Percentiles rank a stretch among this genome's conserved stretches.
These are phyloP conservation scores for Dioscorea cayenensis DNA, from an alignment of 116 monocot genomes.

Conservation along the genomic window DNA sequence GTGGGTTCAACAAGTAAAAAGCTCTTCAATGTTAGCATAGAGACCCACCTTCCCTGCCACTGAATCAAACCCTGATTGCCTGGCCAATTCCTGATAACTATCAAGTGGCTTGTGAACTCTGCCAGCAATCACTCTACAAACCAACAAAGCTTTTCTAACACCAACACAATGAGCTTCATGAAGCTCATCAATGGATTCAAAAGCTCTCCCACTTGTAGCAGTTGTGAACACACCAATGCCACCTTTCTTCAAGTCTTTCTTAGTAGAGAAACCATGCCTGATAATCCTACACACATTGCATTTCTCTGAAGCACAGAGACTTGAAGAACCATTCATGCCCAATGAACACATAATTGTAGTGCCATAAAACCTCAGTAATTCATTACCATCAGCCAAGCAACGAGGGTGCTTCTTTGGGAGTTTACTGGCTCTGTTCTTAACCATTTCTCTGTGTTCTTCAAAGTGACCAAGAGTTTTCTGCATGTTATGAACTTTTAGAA, in stretches of 20 bases:
- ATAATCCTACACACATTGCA: conserved; percentile 75
- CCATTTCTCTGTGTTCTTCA: conserved; percentile 74
- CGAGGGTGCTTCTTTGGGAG: conserved; percentile 92
- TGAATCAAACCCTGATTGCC: conserved; percentile 71
- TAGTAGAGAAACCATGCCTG: conserved; percentile 58
- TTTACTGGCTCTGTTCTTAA: conserved; percentile 64
- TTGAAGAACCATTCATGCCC: conserved; percentile 49
- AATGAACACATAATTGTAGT: conserved; percentile 63
- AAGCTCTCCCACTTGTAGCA: conserved; percentile 73
- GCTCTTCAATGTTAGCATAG: conserved; percentile 80
- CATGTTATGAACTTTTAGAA: conserved; percentile 85
- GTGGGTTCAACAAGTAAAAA: conserved; percentile 80
- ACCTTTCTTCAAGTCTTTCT: conserved; percentile 53
- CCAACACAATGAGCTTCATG: conserved; percentile 13
- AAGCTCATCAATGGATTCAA: conserved; percentile 47
- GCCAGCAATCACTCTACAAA: conserved; percentile 88
- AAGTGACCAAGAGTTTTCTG: conserved; percentile 66
- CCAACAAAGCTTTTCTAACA: conserved; percentile 59
- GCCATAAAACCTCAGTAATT: conserved; percentile 74
- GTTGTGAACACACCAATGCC: conserved; percentile 81
- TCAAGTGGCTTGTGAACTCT: conserved; percentile 84
- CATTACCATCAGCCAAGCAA: conserved; percentile 89
- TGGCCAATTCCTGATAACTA: conserved; percentile 54
- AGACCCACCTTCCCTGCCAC: conserved; percentile 76
- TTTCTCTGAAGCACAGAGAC: conserved; percentile 56